Base-by-base conservation (phyloP, 768 basidiomycete species). In the Chalciporus piperatus region DNA sequence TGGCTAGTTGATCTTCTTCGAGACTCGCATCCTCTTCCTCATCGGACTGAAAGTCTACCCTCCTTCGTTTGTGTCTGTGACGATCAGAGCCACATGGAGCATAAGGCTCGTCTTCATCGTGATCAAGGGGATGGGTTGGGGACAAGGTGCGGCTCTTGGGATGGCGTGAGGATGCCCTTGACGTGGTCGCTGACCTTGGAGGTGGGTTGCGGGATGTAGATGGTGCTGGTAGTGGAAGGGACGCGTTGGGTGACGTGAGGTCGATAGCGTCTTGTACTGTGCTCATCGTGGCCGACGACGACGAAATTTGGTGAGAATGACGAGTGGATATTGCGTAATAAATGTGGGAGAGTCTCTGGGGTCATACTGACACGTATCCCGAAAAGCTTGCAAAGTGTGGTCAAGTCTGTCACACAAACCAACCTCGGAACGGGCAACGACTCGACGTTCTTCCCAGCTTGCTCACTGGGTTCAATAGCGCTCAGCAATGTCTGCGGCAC, bases 271-370 rank as follows among this genome's bases (percentile, higher is more conserved):
- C 48, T 33, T 47, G 49, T 39, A 5, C 0, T 13, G 20, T 43
- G 62, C 52, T 62, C 61, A 62, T 62, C 59, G 61, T 60, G 50
- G 55, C 50, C 42, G n/a, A 47, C 51, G 50, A 52, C 32, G 58
- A 57, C 19, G 53, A 48, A 38, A 57, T 19, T n/a, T 30, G 6
- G 35, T 37, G 35, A 37, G 16, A n/a, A n/a, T 9, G n/a, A 32
- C 10, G 3, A 23, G 14, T 4, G 5, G 20, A 11, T 52, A 58
- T 64, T 64, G 56, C 49, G 59, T 62, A 62, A 64, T 62, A 47
- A 11, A 40, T 1, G n/a, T 30, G 0, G 1, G 2, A 0, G 41
- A n/a, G 51, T 63, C 43, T 50, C 51, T 19, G 59, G 61, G 61
- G 61, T 61, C 59, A 22, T 33, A 13, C 1, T 9, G 44, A 22